phyloP scores from a whole-genome alignment of 306 rosid genomes.

The Lathyrus oleraceus region DNA sequence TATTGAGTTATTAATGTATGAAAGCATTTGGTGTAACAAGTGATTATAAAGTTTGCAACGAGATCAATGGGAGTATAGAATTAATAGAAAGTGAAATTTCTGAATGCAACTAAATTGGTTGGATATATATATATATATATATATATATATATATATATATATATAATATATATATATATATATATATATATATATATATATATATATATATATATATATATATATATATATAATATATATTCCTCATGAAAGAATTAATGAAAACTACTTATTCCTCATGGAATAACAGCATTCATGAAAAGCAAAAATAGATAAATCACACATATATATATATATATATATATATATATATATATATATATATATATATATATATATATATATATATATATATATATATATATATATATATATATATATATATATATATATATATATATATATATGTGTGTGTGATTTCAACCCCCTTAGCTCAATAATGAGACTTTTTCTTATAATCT shows the following conservation, averaged over 20 bases:
- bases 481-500: slow-evolving; percentile 13
- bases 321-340: too few relatives aligned
- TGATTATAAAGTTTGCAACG: slow-evolving; percentile 17
- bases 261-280: slow-evolving; percentile 35
- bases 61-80: slow-evolving; percentile 43
- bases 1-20: slow-evolving; percentile 3
- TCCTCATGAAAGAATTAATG: slow-evolving; percentile 11
- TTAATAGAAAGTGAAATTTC: slow-evolving; percentile 40
- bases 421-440: too few relatives aligned
- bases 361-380: too few relatives aligned
- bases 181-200: too few relatives aligned
- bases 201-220: too few relatives aligned
- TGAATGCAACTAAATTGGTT: slow-evolving; percentile 44
- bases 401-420: too few relatives aligned
- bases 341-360: too few relatives aligned
- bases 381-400: too few relatives aligned
- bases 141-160: too few relatives aligned
- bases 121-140: neutral
- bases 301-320: slow-evolving; percentile 27
- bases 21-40: slow-evolving; percentile 4
- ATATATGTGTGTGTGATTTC: too few relatives aligned
- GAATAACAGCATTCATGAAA: slow-evolving; percentile 34
- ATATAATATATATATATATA: too few relatives aligned
- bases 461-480: slow-evolving; percentile 37
- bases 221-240: too few relatives aligned